Conservation (phyloP, 2,329 filamentous ascomycete genomes). For the Didymella pomorum region DNA sequence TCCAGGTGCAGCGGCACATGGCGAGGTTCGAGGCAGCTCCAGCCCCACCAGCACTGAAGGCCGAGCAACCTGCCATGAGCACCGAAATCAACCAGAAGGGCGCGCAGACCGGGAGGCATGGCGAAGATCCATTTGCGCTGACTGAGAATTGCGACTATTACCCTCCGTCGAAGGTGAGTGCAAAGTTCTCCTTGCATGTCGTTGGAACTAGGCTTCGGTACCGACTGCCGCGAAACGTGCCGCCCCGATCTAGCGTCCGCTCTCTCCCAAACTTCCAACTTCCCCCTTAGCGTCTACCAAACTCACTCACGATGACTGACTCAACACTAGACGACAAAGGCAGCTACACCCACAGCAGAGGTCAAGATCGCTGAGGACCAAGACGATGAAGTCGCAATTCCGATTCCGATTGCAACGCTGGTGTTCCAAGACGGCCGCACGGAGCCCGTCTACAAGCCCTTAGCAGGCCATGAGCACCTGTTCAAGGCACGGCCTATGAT, state of each 20-base stretch:
- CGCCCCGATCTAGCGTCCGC: constrained; percentile 22
- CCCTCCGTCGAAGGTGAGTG: constrained; percentile 16
- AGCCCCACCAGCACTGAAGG: constrained; percentile 3
- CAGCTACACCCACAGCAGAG: neutral
- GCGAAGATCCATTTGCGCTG: constrained; percentile 10
- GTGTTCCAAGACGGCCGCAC: constrained; percentile 33
- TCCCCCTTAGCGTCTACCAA: neutral
- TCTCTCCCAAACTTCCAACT: constrained; percentile 16
- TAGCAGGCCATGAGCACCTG: constrained; percentile 39
- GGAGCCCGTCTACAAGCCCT: constrained; percentile 30
- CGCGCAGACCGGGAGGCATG: neutral
- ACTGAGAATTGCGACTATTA: constrained; percentile 15
- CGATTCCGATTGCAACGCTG: constrained; percentile 34
- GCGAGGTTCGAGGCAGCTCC: constrained; percentile 5
- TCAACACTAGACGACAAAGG: neutral
- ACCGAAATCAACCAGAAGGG: neutral
- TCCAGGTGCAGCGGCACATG: constrained; percentile 14
- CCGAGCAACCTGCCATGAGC: constrained; percentile 8
- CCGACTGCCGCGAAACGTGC: constrained; percentile 19
- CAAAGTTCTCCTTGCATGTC: constrained; percentile 18
- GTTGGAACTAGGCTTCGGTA: constrained; percentile 27
- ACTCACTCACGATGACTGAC: constrained; percentile 1
- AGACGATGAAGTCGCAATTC: constrained; percentile 23
- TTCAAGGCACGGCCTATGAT: constrained; percentile 20
- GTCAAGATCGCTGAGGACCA: constrained; percentile 8